phyloP scores from a whole-genome alignment of 768 basidiomycete genomes.

The Royoungia palumana region DNA sequence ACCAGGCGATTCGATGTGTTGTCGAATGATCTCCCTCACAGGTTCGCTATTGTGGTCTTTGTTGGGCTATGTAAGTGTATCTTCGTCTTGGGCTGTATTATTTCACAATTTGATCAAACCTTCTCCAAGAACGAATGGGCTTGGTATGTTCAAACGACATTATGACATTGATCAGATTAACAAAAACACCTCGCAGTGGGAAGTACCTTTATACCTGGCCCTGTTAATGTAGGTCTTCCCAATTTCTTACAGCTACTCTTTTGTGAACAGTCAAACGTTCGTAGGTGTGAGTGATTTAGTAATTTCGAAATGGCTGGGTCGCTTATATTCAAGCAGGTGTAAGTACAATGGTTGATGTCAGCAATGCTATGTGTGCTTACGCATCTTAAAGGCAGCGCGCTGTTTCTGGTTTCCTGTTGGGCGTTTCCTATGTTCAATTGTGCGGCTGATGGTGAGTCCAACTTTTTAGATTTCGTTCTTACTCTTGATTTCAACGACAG shows the following conservation, averaged over 20 bases:
- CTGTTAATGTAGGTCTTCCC: slow-evolving; percentile 4
- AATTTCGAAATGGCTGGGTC: too few relatives aligned
- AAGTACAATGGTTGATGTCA: not conserved
- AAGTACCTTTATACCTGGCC: slow-evolving; percentile 2
- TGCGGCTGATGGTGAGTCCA: slow-evolving; percentile 14
- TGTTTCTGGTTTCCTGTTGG: slow-evolving; percentile 7
- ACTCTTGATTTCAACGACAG: too few relatives aligned
- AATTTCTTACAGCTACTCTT: not conserved
- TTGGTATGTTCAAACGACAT: slow-evolving; percentile 1
- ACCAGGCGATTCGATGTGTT: not conserved
- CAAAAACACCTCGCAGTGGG: not conserved
- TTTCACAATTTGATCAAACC: not conserved
- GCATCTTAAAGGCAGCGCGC: not conserved
- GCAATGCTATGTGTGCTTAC: too few relatives aligned
- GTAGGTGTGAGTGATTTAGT: slow-evolving; percentile 4
- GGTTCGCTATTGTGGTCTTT: slow-evolving; percentile 17
- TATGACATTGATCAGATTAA: not conserved
- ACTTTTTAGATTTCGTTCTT: not conserved
- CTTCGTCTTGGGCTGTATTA: too few relatives aligned
- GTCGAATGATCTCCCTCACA: not conserved
- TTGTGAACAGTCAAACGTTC: not conserved
- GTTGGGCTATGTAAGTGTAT: slow-evolving; percentile 8
- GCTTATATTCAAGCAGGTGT: slow-evolving; percentile 6
- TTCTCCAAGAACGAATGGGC: not conserved
- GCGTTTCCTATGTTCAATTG: slow-evolving; percentile 10